Percentiles rank a stretch among this genome's conserved stretches.
phyloP scores from a whole-genome alignment of 768 basidiomycete species.

The Hypsizygus marmoreus region DNA sequence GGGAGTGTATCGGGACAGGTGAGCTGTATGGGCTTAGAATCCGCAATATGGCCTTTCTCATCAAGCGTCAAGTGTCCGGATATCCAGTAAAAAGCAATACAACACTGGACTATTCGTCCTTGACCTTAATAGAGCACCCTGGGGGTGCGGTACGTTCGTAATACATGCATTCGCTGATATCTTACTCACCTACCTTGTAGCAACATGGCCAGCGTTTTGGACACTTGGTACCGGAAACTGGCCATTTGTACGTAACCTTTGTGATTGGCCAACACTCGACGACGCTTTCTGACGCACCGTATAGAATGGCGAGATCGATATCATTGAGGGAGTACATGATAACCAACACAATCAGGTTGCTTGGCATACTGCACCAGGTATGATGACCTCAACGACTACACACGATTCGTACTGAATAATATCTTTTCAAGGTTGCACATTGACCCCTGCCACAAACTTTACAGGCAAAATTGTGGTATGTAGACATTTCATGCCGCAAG shows the following conservation, averaged over 20 bases:
- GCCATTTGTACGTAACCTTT: conserved; percentile 55
- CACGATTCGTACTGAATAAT: conserved; percentile 1
- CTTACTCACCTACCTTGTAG: conserved; percentile 32
- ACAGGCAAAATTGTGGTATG: conserved; percentile 67
- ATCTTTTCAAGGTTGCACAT: conserved; percentile 49
- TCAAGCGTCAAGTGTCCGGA: conserved; percentile 57
- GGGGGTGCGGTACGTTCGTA: conserved; percentile 74
- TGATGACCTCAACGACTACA: conserved; percentile 10
- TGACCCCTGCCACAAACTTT: conserved; percentile 56
- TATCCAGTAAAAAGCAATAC: conserved; percentile 64
- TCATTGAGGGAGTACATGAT: conserved; percentile 84
- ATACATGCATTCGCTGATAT: neutral
- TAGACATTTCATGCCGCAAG: conserved; percentile 8
- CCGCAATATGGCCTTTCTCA: too few species aligned
- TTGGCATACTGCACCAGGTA: conserved; percentile 73
- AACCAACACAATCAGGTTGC: conserved; percentile 85
- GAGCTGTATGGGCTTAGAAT: too few species aligned
- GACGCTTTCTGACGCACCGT: conserved; percentile 12
- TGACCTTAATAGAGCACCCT: conserved; percentile 82
- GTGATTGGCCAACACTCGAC: neutral
- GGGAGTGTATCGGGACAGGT: conserved; percentile 68
- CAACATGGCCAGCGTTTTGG: conserved; percentile 87
- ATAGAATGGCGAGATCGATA: conserved; percentile 80
- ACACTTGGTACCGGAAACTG: conserved; percentile 60
- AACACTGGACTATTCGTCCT: conserved; percentile 83